A percentile compares a stretch with the other conserved stretches of the same genome.
phyloP scores from a whole-genome alignment of 352 stramenopile genomes.

The Phytophthora quininea region DNA sequence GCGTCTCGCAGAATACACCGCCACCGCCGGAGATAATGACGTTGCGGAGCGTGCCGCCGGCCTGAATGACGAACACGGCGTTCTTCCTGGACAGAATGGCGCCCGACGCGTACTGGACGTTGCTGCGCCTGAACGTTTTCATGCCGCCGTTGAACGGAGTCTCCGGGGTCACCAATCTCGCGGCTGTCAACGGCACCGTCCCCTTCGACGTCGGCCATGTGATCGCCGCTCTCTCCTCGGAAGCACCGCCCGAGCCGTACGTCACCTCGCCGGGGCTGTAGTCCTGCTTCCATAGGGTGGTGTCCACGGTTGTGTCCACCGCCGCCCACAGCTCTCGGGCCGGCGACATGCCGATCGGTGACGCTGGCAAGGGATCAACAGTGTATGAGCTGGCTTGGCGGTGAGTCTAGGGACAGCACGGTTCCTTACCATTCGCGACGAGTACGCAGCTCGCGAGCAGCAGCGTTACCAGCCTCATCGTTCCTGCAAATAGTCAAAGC shows the following conservation, averaged over 20 bases:
- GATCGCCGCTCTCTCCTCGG: conserved; percentile 19
- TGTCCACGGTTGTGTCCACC: conserved; percentile 7
- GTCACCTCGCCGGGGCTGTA: conserved; percentile 29
- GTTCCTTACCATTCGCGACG: conserved; percentile 22
- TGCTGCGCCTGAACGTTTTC: conserved; percentile 63
- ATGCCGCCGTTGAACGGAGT: conserved; percentile 64
- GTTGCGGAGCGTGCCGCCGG: conserved; percentile 64
- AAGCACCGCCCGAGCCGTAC: conserved; percentile 13
- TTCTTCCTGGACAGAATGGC: conserved; percentile 40
- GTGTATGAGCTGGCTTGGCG: background rate
- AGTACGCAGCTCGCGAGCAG: conserved; percentile 25
- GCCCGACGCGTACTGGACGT: conserved; percentile 46
- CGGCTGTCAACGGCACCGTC: conserved; percentile 39
- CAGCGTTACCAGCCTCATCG: conserved; percentile 30
- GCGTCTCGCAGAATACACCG: conserved; percentile 58
- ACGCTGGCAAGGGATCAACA: background rate
- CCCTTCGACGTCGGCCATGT: conserved; percentile 53
- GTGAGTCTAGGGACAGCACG: background rate
- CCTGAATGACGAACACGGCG: conserved; percentile 70
- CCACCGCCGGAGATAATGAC: conserved; percentile 61
- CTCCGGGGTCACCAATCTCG: conserved; percentile 32
- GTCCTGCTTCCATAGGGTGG: conserved; percentile 4
- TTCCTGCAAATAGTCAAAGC: conserved; percentile 13
- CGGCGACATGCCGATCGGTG: background rate
- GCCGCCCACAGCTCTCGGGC: background rate